These are phyloP conservation scores for Lagerstroemia speciosa DNA, from an alignment of 345 rosid species.

Conservation along the genomic window DNA sequence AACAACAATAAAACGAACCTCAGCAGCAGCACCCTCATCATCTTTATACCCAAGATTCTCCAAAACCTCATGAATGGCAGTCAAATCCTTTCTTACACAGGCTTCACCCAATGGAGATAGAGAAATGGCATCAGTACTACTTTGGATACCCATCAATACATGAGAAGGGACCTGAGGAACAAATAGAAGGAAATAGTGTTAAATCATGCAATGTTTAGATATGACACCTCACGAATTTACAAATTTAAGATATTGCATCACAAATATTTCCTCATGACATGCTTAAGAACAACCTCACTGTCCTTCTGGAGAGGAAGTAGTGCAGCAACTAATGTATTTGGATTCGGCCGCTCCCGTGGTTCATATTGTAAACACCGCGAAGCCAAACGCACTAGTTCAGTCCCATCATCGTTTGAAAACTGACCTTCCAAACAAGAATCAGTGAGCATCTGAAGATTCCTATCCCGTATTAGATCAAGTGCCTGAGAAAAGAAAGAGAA, in stretches of 20 bases:
- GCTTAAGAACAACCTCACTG: conserved; percentile 40
- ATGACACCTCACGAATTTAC: background rate
- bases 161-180: conserved; percentile 51
- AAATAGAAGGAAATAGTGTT: conserved; percentile 4
- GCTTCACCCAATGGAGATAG: conserved; percentile 83
- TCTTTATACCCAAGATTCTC: conserved; percentile 76
- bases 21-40: conserved; percentile 73
- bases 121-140: conserved; percentile 42
- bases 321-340: conserved; percentile 57
- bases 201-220: background rate
- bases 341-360: conserved; percentile 74
- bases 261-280: background rate
- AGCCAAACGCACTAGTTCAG: conserved; percentile 68
- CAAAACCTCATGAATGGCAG: conserved; percentile 67
- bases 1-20: conserved; percentile 33
- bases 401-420: conserved; percentile 60
- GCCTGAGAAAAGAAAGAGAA: conserved; percentile 42
- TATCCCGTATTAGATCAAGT: conserved; percentile 76
- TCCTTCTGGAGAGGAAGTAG: conserved; percentile 77
- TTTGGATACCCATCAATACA: conserved; percentile 69
- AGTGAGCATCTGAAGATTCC: conserved; percentile 68
- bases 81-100: conserved; percentile 63
- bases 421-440: conserved; percentile 92
- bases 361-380: conserved; percentile 76
- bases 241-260: background rate